Base-by-base conservation (phyloP, 108 stramenopile species). In the Chaetoceros tenuissimus region DNA sequence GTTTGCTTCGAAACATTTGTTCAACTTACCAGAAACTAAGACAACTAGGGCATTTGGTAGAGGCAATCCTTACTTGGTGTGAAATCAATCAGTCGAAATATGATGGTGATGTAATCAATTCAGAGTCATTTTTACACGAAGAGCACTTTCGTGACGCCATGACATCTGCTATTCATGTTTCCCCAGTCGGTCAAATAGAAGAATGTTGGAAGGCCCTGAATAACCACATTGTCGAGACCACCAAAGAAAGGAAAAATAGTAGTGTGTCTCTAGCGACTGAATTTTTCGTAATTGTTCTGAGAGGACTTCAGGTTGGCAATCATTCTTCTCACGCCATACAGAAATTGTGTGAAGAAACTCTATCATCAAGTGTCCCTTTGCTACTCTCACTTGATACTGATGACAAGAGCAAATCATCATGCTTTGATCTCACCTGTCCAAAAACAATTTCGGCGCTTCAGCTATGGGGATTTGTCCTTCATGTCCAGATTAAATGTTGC, bases 1-100 rank as follows among this genome's bases (percentile, higher is more conserved):
- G 40, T 3, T 46, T 80, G 13, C 60, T 80, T 20, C 65, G 31
- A 22, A 72, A 64, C 2, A 44, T 78, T 27, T 60, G 77, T 50
- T 64, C 53, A 55, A 75, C 73, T 0, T 83, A 78, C 34, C 59
- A 63, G 30, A 77, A 75, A 51, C 49, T 83, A 28, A 59, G 82
- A 18, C 79, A 80, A 43, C 40, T 80, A 22, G 70, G 76, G 31
- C 59, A 78, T 51, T 69, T 83, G 23, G 60, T 44, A 22, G 7
- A 10, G 16, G 19, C 55, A 8, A 43, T 60, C 3, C 20, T 65
- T 20, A 20, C 30, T 24, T 5, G 13, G 3, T 3, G 2, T n/a
- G 21, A n/a, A 26, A 23, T 1, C 31, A 2, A 30, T 3, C 3
- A 5, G 3, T 16, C 3, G n/a, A 19, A 34, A 20, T 40, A 55